These are phyloP conservation scores for Cydonia oblonga DNA, from an alignment of 331 rosid genomes.

Conservation along the genomic window DNA sequence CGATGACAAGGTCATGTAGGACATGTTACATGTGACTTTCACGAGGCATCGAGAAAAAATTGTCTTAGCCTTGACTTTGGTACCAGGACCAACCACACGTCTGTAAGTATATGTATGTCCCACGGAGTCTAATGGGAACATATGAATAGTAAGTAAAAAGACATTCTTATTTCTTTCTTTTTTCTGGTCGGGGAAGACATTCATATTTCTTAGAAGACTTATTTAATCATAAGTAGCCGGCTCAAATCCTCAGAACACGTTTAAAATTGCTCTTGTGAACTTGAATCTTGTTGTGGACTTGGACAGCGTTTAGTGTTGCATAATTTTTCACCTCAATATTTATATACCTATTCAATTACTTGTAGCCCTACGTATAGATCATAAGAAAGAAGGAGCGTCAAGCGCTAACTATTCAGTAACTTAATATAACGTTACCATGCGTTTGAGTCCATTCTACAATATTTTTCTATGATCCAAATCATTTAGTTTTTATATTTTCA, in stretches of 20 bases:
- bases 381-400: no score
- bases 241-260: no score
- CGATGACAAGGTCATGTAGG: constrained; percentile 16
- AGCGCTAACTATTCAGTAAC: no score
- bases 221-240: background rate
- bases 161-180: background rate
- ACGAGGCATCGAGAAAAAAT: constrained; percentile 1
- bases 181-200: no score
- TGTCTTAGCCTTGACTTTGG: constrained; percentile 1
- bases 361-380: background rate
- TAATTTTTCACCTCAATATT: background rate
- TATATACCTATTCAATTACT: no score
- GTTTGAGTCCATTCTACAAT: background rate
- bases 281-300: background rate
- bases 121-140: background rate
- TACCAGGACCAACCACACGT: background rate
- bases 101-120: background rate
- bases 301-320: no score
- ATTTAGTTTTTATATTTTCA: no score
- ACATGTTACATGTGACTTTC: constrained; percentile 21
- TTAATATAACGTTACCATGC: no score
- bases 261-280: background rate
- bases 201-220: background rate
- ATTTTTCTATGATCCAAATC: background rate
- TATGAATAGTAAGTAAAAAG: background rate